Conservation (phyloP, 1,284 basidiomycete species). For the Ustilago nuda region DNA sequence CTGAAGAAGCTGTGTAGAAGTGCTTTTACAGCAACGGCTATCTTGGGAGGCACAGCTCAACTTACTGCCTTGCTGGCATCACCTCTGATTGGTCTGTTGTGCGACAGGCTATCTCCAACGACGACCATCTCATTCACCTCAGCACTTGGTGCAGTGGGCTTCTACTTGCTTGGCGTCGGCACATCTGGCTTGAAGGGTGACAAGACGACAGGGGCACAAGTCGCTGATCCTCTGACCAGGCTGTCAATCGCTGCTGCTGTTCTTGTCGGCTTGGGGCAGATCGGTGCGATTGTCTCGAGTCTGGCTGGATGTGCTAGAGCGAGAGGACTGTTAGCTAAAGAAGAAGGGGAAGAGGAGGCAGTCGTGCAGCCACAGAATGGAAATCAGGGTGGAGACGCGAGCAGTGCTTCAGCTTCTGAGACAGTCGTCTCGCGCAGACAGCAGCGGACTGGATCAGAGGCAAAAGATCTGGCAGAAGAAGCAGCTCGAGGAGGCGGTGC, state of each 20-base stretch:
- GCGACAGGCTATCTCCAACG: constrained; percentile 42
- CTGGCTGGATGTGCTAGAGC: constrained; percentile 48
- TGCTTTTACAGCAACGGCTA: constrained; percentile 53
- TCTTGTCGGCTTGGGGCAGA: constrained; percentile 49
- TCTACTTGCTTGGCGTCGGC: constrained; percentile 41
- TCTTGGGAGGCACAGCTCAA: constrained; percentile 52
- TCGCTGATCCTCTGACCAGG: constrained; percentile 38
- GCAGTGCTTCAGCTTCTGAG: constrained; percentile 8
- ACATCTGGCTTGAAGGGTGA: constrained; percentile 33
- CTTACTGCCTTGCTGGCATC: constrained; percentile 48
- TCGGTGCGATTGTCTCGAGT: constrained; percentile 52
- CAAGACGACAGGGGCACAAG: constrained; percentile 30
- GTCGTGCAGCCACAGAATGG: background rate
- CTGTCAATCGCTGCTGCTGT: constrained; percentile 45
- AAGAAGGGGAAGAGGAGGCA: background rate
- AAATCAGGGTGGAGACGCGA: constrained; percentile 1
- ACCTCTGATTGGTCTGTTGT: constrained; percentile 47
- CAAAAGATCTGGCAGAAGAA: background rate
- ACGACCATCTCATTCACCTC: constrained; percentile 39
- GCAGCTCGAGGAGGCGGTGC: constrained; percentile 38
- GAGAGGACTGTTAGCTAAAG: constrained; percentile 13
- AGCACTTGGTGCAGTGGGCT: constrained; percentile 35
- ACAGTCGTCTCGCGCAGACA: background rate
- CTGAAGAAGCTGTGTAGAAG: constrained; percentile 54
- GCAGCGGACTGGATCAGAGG: background rate